phyloP scores from a whole-genome alignment of 1,284 basidiomycete species.

The Trichosporon faecale region DNA sequence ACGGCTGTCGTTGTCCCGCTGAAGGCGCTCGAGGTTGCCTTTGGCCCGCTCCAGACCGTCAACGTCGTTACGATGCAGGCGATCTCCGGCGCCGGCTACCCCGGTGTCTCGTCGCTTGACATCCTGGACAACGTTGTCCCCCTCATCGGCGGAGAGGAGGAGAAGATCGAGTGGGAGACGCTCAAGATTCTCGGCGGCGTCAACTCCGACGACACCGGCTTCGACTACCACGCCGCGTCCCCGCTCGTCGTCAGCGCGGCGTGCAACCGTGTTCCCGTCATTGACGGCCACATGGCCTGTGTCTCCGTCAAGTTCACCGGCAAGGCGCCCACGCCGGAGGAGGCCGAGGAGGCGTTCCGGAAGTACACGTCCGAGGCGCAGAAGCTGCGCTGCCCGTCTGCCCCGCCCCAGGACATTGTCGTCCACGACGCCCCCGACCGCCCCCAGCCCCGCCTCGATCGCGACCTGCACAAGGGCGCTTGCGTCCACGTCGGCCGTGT shows the following conservation, averaged over 20 bases:
- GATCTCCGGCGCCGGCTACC: slow-evolving; percentile 95
- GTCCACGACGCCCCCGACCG: slow-evolving; percentile 90
- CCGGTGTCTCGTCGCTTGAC: slow-evolving; percentile 85
- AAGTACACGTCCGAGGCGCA: slow-evolving; percentile 76
- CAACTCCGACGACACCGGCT: slow-evolving; percentile 58
- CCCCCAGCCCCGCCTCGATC: slow-evolving; percentile 89
- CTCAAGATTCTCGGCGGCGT: slow-evolving; percentile 92
- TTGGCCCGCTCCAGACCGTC: slow-evolving; percentile 87
- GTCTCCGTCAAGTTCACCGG: slow-evolving; percentile 82
- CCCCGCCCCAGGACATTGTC: slow-evolving; percentile 80
- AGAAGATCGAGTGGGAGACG: slow-evolving; percentile 98
- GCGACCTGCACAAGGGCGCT: slow-evolving; percentile 86
- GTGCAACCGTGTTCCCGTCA: slow-evolving; percentile 88
- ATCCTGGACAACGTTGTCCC: slow-evolving; percentile 97
- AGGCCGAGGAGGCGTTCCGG: slow-evolving; percentile 76
- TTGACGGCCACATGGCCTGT: slow-evolving; percentile 86
- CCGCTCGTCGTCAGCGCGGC: slow-evolving; percentile 84
- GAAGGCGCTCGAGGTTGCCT: slow-evolving; percentile 83
- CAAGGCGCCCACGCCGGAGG: slow-evolving; percentile 75
- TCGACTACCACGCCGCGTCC: slow-evolving; percentile 77
- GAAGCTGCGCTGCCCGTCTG: slow-evolving; percentile 75
- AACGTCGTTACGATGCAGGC: slow-evolving; percentile 96
- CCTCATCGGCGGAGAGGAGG: slow-evolving; percentile 83
- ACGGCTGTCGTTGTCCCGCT: slow-evolving; percentile 92
- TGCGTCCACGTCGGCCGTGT: slow-evolving; percentile 90